Evolutionary conservation across 1,284 basidiomycete genomes (phyloP), one percentile per base, ranked within the genome.

Genomic region (Athelia psychrophila): DNA sequence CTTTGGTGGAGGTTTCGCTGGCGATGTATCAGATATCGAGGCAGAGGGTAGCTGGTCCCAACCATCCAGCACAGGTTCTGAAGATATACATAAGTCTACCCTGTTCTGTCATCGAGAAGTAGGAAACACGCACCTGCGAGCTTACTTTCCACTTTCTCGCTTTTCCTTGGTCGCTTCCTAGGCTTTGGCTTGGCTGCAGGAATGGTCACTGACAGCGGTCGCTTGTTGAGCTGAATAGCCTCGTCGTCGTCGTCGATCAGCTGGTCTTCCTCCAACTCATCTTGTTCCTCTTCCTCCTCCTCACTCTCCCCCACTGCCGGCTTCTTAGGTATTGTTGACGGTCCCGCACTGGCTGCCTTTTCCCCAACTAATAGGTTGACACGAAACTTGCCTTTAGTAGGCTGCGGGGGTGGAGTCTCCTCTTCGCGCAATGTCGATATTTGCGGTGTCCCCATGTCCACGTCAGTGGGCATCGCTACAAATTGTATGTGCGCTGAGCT

Each of bases 341-440:
- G 61, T 49, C 66, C 69, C 27, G 58, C 71, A 75, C 51, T 30
- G 5, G 27, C 64, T 63, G 67, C 80, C 64, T 54, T 68, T 67
- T 72, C 79, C 64, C 62, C 72, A 35, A 81, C 71, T 40, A 80
- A 63, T 18, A 80, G 66, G 60, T 79, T 82, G 51, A 81, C 75
- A 51, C 75, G 74, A 56, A 77, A 70, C 59, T 77, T 79, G 47
- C 73, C 65, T 5, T 72, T 70, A 33, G 56, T 49, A 42, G 70
- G 53, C 20, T 67, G 66, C 4, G 84, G 81, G 13, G 87, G 84
- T 45, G 88, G 84, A 23, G 80, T 80, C 10, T 78, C 75, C 56
- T 89, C 87, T 44, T 88, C 85, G 27, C 74, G 74, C 23, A 91
- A 78, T 27, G 83, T 89, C 24, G 88, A 90, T 50, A 91, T 91